phyloP scores from a whole-genome alignment of 345 rosid genomes.

The Limnanthes douglasii region DNA sequence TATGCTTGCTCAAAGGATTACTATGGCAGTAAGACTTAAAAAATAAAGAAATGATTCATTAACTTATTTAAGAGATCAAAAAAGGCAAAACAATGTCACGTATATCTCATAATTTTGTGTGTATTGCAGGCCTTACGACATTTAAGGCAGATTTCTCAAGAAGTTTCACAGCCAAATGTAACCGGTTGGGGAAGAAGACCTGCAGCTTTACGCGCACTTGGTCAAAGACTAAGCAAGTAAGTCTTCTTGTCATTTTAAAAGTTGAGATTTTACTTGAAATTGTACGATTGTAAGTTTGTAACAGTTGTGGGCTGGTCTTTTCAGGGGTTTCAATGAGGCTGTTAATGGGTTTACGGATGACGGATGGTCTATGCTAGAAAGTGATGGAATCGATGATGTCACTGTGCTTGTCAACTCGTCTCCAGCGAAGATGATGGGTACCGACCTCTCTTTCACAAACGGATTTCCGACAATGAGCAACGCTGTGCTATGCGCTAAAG shows the following conservation, averaged over 20 bases:
- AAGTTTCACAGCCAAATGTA: constrained; percentile 79
- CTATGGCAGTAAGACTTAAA: constrained; percentile 63
- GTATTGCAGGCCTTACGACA: constrained; percentile 72
- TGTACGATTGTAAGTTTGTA: neutral
- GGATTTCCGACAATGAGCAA: constrained; percentile 65
- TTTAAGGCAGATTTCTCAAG: constrained; percentile 84
- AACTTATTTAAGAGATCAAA: neutral
- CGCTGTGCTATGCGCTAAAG: constrained; percentile 82
- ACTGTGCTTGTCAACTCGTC: constrained; percentile 82
- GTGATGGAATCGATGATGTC: constrained; percentile 89
- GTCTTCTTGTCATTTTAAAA: constrained; percentile 1
- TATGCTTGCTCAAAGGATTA: constrained; percentile 85
- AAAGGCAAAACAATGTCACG: neutral
- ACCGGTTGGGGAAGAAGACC: constrained; percentile 89
- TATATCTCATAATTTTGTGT: neutral
- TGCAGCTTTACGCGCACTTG: constrained; percentile 73
- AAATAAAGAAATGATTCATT: neutral
- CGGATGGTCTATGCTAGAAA: constrained; percentile 92
- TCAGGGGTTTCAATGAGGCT: constrained; percentile 95
- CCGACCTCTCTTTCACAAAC: constrained; percentile 44
- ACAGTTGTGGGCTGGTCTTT: constrained; percentile 3
- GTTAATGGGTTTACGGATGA: constrained; percentile 87
- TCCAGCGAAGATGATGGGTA: constrained; percentile 73
- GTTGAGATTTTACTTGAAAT: neutral
- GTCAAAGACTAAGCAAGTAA: constrained; percentile 86